Evolutionary conservation across 2,329 filamentous ascomycete species (phyloP).

Genomic region (Venturia asperata): DNA sequence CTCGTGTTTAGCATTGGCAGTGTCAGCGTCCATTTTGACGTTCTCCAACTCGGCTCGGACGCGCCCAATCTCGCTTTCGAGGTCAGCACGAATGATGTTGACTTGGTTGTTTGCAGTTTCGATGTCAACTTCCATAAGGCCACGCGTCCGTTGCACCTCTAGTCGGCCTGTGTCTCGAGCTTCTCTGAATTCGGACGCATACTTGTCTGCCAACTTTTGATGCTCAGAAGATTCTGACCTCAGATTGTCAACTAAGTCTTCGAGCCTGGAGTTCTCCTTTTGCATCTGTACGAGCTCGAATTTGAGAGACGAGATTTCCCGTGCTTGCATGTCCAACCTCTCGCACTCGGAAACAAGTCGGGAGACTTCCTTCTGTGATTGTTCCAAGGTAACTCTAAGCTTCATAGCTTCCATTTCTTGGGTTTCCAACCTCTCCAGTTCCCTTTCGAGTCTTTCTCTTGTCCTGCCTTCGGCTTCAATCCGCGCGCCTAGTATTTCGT

Average conservation of each 20-base stretch:
- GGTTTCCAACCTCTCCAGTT: constrained; percentile 39
- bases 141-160: constrained; percentile 74
- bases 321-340: constrained; percentile 55
- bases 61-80: constrained; percentile 70
- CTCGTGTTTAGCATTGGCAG: constrained; percentile 71
- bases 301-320: constrained; percentile 54
- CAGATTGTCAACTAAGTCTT: constrained; percentile 46
- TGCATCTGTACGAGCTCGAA: constrained; percentile 38
- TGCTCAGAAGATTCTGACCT: constrained; percentile 64
- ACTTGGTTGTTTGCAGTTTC: constrained; percentile 79
- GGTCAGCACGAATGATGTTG: constrained; percentile 71
- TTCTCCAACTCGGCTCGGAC: constrained; percentile 70
- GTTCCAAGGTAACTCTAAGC: constrained; percentile 70
- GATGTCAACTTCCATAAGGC: constrained; percentile 72
- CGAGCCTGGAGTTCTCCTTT: constrained; percentile 57
- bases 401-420: constrained; percentile 64
- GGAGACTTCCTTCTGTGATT: constrained; percentile 51
- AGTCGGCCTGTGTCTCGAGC: constrained; percentile 70
- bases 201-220: constrained; percentile 59
- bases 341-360: constrained; percentile 54
- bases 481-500: constrained; percentile 48
- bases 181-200: constrained; percentile 77
- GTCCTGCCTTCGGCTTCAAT: constrained; percentile 41
- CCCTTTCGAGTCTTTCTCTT: constrained; percentile 39
- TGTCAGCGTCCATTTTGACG: constrained; percentile 71